These are phyloP conservation scores for Penicillium paxilli DNA, from an alignment of 495 filamentous ascomycete species.

Conservation along the genomic window DNA sequence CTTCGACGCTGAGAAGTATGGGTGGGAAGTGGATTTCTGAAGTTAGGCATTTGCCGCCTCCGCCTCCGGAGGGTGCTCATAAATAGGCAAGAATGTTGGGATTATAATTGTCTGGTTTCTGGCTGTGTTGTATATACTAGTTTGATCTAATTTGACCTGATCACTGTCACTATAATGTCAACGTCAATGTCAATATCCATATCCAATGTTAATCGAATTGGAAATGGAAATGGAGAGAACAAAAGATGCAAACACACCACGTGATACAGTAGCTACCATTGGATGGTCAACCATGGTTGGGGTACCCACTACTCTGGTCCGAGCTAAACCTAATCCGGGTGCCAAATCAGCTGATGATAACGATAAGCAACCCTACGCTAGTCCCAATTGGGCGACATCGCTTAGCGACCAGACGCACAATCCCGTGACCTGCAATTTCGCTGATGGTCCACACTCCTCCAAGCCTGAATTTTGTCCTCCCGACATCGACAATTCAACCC, in stretches of 20 bases:
- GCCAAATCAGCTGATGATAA: constrained; percentile 9
- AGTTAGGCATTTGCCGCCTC: constrained; percentile 17
- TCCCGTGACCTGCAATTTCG: constrained; percentile 45
- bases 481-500: constrained; percentile 49
- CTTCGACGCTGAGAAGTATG: constrained; percentile 69
- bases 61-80: background rate
- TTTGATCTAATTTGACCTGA: no score
- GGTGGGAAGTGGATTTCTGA: constrained; percentile 69
- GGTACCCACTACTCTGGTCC: no score
- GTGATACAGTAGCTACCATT: no score
- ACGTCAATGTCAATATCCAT: no score
- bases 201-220: background rate
- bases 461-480: constrained; percentile 47
- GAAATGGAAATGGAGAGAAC: background rate
- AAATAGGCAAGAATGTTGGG: background rate
- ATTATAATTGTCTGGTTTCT: background rate
- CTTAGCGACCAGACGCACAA: constrained; percentile 53
- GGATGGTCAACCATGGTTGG: no score
- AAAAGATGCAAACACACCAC: background rate
- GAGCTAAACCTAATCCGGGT: background rate
- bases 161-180: no score
- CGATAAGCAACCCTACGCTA: constrained; percentile 47
- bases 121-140: background rate
- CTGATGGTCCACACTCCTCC: constrained; percentile 40
- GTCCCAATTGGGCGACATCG: constrained; percentile 31